These are phyloP conservation scores for Sporothrix pseudoabietina DNA, from an alignment of 2,329 filamentous ascomycete genomes.

Conservation along the genomic window DNA sequence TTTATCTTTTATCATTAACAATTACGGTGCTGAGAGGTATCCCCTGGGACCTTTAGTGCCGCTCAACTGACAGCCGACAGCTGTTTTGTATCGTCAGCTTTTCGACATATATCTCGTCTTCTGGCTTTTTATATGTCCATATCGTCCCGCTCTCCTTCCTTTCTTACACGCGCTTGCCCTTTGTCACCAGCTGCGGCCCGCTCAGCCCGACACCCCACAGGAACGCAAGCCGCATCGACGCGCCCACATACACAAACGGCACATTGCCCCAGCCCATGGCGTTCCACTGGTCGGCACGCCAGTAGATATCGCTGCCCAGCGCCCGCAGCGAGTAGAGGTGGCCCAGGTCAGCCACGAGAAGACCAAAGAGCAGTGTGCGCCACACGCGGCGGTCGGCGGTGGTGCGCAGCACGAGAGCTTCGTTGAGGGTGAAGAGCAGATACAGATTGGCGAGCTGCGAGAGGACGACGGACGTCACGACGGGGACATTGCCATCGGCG, in stretches of 20 bases:
- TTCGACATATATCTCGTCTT: not conserved
- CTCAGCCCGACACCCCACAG: constrained; percentile 58
- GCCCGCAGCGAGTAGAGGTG: constrained; percentile 68
- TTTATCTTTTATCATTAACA: not conserved
- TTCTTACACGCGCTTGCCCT: constrained; percentile 15
- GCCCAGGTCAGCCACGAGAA: constrained; percentile 75
- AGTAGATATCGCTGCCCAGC: constrained; percentile 65
- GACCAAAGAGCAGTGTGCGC: constrained; percentile 64
- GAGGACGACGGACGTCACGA: constrained; percentile 66
- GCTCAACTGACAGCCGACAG: not conserved
- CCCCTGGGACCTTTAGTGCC: not conserved
- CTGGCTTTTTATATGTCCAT: not conserved
- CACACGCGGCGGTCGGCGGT: constrained; percentile 71
- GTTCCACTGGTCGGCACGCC: constrained; percentile 64
- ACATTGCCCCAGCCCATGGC: constrained; percentile 69
- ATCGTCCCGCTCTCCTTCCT: not conserved
- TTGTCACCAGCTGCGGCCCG: constrained; percentile 5
- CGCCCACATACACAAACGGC: constrained; percentile 69
- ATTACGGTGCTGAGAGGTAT: not conserved
- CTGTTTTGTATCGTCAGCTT: not conserved
- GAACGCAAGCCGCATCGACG: constrained; percentile 61
- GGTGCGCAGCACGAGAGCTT: constrained; percentile 71
- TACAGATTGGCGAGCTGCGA: constrained; percentile 79
- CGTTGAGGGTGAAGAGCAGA: constrained; percentile 74
- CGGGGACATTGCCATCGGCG: constrained; percentile 49